These are phyloP conservation scores for Selaginella tamariscina DNA, from an alignment of 75 land plant genomes.

Conservation along the genomic window DNA sequence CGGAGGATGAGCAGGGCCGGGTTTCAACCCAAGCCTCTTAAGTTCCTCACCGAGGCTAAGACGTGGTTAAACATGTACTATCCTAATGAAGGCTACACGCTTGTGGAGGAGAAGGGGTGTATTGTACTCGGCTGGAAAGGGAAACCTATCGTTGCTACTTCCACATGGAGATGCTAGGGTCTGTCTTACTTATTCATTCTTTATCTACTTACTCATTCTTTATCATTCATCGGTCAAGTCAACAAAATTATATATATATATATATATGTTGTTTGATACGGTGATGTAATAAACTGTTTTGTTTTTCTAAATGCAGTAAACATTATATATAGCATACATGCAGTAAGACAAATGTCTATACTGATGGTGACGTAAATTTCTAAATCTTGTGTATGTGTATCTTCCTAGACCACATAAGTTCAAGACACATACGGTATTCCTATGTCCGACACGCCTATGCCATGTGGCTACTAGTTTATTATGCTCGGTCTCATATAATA, in stretches of 20 bases:
- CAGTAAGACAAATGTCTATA: not conserved
- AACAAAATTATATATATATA: not conserved
- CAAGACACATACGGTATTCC: no score
- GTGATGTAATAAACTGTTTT: not conserved
- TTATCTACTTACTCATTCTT: no score
- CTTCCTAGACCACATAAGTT: no score
- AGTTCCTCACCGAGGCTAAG: constrained; percentile 27
- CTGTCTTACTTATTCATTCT: no score
- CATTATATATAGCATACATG: not conserved
- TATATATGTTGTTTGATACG: not conserved
- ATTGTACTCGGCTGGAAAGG: constrained; percentile 41
- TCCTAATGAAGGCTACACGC: constrained; percentile 36
- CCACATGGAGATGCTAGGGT: constrained; percentile 32
- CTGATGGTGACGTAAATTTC: no score
- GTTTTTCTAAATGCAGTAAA: not conserved
- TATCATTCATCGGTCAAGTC: not conserved
- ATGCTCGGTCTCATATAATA: no score
- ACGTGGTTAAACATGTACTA: constrained; percentile 23
- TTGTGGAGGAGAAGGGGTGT: constrained; percentile 37
- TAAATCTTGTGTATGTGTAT: no score
- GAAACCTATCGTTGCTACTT: constrained; percentile 34
- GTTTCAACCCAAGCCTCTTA: constrained; percentile 24
- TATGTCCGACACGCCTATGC: no score
- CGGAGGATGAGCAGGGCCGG: constrained; percentile 39
- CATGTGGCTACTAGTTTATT: no score